Evolutionary conservation across 2,329 filamentous ascomycete genomes (phyloP).

Genomic region (Neonectria coccinea): DNA sequence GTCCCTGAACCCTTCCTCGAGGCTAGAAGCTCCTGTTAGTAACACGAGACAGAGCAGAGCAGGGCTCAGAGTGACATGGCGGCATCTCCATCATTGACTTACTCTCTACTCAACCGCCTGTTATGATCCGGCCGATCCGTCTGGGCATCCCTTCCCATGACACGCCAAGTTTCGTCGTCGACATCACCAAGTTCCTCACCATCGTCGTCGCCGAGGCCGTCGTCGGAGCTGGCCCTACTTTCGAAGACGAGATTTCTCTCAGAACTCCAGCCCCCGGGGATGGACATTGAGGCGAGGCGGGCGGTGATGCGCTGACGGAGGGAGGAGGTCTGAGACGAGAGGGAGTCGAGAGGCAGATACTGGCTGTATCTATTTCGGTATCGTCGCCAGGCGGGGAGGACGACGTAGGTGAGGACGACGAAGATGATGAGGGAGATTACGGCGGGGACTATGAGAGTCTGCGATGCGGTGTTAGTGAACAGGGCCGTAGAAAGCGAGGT

Average conservation of each 20-base stretch:
- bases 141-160: conserved; percentile 51
- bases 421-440: conserved; percentile 78
- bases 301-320: conserved; percentile 62
- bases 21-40: conserved; percentile 48
- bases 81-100: conserved; percentile 46
- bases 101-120: conserved; percentile 80
- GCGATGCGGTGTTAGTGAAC: conserved; percentile 39
- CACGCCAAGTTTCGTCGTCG: conserved; percentile 60
- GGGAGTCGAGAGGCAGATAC: conserved; percentile 76
- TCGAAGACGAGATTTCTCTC: conserved; percentile 56
- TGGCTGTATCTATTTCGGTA: conserved; percentile 79
- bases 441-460: conserved; percentile 79
- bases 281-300: conserved; percentile 44
- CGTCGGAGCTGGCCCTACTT: conserved; percentile 56
- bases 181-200: conserved; percentile 76
- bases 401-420: conserved; percentile 71
- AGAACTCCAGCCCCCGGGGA: conserved; percentile 63
- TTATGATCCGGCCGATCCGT: conserved; percentile 60
- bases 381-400: conserved; percentile 76
- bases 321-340: conserved; percentile 68
- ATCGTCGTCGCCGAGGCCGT: conserved; percentile 66
- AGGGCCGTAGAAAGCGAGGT: neutral
- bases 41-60: conserved; percentile 3
- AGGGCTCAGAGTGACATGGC: neutral
- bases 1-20: conserved; percentile 69